Evolutionary conservation across 306 rosid species (phyloP).

Genomic region (Luffa acutangula): DNA sequence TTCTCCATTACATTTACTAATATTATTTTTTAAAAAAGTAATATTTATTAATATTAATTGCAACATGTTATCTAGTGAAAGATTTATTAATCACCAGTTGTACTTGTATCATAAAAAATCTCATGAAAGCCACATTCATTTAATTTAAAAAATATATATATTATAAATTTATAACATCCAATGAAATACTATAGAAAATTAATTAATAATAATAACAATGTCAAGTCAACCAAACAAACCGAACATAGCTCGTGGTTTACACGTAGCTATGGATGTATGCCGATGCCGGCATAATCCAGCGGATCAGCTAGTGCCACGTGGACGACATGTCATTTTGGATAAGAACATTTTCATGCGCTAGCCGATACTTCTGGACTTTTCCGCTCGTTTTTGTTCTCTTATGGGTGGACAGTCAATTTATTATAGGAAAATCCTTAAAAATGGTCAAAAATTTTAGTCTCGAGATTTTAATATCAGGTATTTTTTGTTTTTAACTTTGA

Average conservation of each 20-base stretch:
- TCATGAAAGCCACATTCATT: not conserved
- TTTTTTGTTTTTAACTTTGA: no score
- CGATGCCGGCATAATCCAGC: not conserved
- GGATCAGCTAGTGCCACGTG: not conserved
- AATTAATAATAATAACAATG: not conserved
- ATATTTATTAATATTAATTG: not conserved
- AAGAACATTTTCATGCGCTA: not conserved
- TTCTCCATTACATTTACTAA: no score
- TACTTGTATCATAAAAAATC: not conserved
- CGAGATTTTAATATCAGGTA: no score
- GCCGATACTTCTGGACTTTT: not conserved
- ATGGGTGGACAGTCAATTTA: no score
- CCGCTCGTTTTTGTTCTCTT: not conserved
- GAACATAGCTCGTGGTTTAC: not conserved
- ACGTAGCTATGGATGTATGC: not conserved
- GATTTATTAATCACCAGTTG: not conserved
- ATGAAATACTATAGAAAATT: no score
- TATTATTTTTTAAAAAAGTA: no score
- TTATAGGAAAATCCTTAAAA: no score
- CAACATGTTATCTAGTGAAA: not conserved
- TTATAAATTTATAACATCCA: not conserved
- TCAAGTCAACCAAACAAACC: not conserved
- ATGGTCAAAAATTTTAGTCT: no score
- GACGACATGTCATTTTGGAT: not conserved
- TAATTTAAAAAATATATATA: not conserved